Evolutionary conservation across 2,329 filamentous ascomycete genomes (phyloP).

Genomic region (Aspergillus sclerotialis): DNA sequence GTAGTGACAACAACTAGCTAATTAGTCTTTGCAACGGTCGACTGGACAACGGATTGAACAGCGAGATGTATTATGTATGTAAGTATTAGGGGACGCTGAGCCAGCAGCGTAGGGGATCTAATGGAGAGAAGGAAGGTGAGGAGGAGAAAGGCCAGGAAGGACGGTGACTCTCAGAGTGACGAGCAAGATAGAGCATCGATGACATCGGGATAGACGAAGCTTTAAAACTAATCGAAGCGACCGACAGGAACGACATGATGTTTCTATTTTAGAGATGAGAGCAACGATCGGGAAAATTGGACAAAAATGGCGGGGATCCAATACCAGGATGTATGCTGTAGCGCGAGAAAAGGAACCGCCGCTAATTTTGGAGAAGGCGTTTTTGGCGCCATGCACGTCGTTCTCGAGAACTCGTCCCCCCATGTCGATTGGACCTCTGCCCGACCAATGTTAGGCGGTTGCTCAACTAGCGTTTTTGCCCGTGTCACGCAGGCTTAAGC

Average conservation of each 20-base stretch:
- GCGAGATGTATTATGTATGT: conserved; percentile 4
- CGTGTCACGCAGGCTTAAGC: neutral
- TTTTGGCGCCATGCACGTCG: neutral
- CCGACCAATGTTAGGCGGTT: neutral
- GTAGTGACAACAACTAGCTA: neutral
- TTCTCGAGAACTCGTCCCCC: neutral
- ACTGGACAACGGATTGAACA: no score
- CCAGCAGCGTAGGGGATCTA: conserved; percentile 36
- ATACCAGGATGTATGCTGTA: no score
- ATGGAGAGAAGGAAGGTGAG: conserved; percentile 20
- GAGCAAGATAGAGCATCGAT: neutral
- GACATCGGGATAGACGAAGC: conserved; percentile 13
- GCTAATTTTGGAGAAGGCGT: neutral
- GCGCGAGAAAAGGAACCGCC: no score
- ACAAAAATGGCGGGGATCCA: no score
- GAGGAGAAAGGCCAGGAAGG: conserved; percentile 10
- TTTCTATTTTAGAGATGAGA: conserved; percentile 1
- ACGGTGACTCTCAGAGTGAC: neutral
- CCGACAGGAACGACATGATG: conserved; percentile 10
- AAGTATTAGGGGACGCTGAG: conserved; percentile 28
- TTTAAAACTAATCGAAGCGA: conserved; percentile 13
- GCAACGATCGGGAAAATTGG: no score
- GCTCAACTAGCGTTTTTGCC: neutral
- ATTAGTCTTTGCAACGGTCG: conserved; percentile 1
- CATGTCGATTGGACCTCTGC: neutral